These are phyloP conservation scores for Cetraspora pellucida DNA, from an alignment of 192 early-diverging fungal species.

Conservation along the genomic window DNA sequence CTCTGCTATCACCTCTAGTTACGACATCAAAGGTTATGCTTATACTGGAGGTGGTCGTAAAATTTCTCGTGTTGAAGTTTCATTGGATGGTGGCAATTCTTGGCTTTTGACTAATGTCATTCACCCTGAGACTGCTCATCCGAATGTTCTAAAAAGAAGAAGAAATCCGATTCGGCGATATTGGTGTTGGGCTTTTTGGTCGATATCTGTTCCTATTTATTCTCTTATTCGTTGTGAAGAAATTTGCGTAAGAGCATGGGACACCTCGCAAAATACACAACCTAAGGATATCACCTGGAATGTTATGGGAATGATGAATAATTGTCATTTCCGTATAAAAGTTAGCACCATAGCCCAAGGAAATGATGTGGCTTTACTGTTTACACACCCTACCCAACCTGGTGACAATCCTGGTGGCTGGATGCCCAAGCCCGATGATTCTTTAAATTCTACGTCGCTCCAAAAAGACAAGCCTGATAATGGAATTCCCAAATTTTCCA, in stretches of 20 bases:
- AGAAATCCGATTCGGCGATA: conserved; percentile 33
- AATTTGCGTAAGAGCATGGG: conserved; percentile 64
- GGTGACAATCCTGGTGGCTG: conserved; percentile 51
- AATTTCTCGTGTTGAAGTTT: conserved; percentile 77
- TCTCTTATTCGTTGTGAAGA: conserved; percentile 50
- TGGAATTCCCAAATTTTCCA: conserved; percentile 49
- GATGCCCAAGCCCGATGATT: too few relatives aligned
- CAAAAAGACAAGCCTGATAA: too few relatives aligned
- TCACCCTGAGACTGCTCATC: conserved; percentile 38
- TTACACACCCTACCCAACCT: conserved; percentile 59
- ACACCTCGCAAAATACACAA: conserved; percentile 60
- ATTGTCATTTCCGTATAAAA: conserved; percentile 58
- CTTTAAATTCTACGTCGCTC: too few relatives aligned
- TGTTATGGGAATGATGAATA: conserved; percentile 80
- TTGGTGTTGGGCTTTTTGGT: conserved; percentile 73
- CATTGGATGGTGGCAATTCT: conserved; percentile 77
- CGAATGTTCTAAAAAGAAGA: background rate
- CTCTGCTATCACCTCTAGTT: conserved; percentile 20
- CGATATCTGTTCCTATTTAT: conserved; percentile 40
- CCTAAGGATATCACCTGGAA: conserved; percentile 66
- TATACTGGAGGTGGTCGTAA: conserved; percentile 75
- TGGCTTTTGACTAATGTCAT: conserved; percentile 72
- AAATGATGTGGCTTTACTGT: conserved; percentile 35
- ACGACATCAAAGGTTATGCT: conserved; percentile 74
- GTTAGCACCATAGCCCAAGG: conserved; percentile 36